Base-by-base conservation (phyloP, 164 flowering plant genomes). In the Macadamia tetraphylla region DNA sequence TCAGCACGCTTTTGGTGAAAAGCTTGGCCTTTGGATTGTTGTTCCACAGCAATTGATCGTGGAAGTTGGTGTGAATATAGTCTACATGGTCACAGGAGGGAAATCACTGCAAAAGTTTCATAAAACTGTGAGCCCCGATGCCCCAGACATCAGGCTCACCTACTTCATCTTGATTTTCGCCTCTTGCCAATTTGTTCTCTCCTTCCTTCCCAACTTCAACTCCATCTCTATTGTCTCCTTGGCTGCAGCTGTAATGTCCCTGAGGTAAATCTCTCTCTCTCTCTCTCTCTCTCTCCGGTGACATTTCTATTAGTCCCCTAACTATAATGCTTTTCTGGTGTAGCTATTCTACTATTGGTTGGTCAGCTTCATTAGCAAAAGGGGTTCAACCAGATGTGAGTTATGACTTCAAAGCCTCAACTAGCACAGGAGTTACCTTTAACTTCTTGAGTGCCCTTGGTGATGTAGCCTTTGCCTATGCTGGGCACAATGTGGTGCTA, bases 401-500 rank as follows among this genome's bases (percentile, higher is more conserved):
- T 3, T 62, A 62, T 15, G 48, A 48, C 29, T 42, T 14, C 64
- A 35, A 42, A 42, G 29, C 23, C 35, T 0, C 23, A 13, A 62
- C 48, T 23, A 62, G 48, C 3, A 3, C 64, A 14, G 64, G 64
- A 9, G 42, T 18, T 14, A 48, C 35, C 29, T 62, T 62, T 8
- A 9, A 18, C 64, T 62, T 62, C 64, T 62, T 62, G 14, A 15
- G 48, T 17, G 64, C 48, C 10, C n/a, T 62, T 48, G 64, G 64
- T 8, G 48, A 62, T 8, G 49, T 62, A 13, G 64, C 64, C 5
- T 62, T 62, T 17, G 64, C 64, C 23, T 62, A 35, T 62, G 64
- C 64, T 14, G 64, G 64, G 23, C 64, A 62, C 49, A 62, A 58
- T 58, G 64, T 62, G 64, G 64, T 62, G 23, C 17, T 62, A 23